phyloP scores from a whole-genome alignment of 371 early-diverging fungal species.

The Apophysomyces trapeziformis region DNA sequence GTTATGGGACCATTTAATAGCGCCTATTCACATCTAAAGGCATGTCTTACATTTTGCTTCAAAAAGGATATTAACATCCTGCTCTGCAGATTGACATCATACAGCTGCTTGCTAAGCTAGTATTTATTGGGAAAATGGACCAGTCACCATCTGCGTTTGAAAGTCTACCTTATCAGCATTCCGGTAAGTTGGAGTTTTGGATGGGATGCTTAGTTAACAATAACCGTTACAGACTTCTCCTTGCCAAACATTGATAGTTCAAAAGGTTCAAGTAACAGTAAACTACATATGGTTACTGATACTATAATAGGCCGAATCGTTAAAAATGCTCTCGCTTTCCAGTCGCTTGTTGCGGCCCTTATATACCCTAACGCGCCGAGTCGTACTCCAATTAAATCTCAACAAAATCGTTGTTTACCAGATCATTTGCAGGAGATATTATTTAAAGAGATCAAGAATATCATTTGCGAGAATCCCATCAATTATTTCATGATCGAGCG shows the following conservation, averaged over 20 bases:
- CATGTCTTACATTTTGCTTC: slow-evolving; percentile 9
- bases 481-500: slow-evolving; percentile 64
- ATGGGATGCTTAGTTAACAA: background rate
- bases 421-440: slow-evolving; percentile 30
- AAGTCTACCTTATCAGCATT: slow-evolving; percentile 64
- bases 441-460: slow-evolving; percentile 43
- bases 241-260: slow-evolving; percentile 38
- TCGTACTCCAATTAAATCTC: slow-evolving; percentile 18
- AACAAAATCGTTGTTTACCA: slow-evolving; percentile 29
- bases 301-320: slow-evolving; percentile 35
- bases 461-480: slow-evolving; percentile 49
- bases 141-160: slow-evolving; percentile 52
- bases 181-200: slow-evolving; percentile 29
- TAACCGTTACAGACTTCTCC: slow-evolving; percentile 20
- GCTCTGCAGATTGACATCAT: slow-evolving; percentile 49
- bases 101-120: slow-evolving; percentile 45
- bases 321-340: slow-evolving; percentile 53
- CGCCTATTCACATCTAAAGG: slow-evolving; percentile 43
- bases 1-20: slow-evolving; percentile 44
- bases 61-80: slow-evolving; percentile 3
- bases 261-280: slow-evolving; percentile 29
- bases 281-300: background rate
- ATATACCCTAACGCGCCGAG: slow-evolving; percentile 39
- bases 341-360: slow-evolving; percentile 46
- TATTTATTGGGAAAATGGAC: slow-evolving; percentile 53